These are phyloP conservation scores for Eucalyptus dawsonii DNA, from an alignment of 345 rosid species.

Conservation along the genomic window DNA sequence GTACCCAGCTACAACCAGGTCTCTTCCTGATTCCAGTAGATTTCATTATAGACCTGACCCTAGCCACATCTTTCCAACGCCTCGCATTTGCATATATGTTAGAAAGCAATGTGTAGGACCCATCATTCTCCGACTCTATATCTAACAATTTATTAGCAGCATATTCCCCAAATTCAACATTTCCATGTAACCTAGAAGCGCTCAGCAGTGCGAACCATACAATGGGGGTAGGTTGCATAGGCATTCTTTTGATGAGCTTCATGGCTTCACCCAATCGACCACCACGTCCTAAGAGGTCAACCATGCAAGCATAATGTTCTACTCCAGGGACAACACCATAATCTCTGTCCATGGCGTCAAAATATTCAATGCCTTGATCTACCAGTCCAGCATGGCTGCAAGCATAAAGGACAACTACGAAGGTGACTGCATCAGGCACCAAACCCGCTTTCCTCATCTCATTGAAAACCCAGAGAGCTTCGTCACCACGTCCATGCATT, in stretches of 20 bases:
- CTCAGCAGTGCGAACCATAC: constrained; percentile 74
- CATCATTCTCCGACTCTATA: constrained; percentile 48
- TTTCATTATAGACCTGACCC: constrained; percentile 61
- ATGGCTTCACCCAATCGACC: constrained; percentile 50
- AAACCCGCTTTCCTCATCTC: constrained; percentile 50
- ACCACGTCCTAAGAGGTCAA: constrained; percentile 79
- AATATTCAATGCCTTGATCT: constrained; percentile 57
- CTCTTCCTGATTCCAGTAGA: constrained; percentile 52
- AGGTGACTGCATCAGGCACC: constrained; percentile 52
- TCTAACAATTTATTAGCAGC: constrained; percentile 38
- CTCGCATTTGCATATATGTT: constrained; percentile 74
- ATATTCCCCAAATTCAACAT: constrained; percentile 74
- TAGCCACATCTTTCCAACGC: constrained; percentile 81
- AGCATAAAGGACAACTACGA: constrained; percentile 69
- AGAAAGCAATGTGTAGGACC: constrained; percentile 68
- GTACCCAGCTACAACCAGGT: constrained; percentile 91
- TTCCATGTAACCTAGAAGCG: constrained; percentile 60
- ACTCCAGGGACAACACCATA: constrained; percentile 41
- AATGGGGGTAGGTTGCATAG: constrained; percentile 52
- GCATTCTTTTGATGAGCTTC: constrained; percentile 54
- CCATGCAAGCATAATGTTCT: constrained; percentile 79
- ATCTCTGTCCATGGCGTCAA: constrained; percentile 37
- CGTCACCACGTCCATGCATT: constrained; percentile 73
- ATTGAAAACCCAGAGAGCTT: constrained; percentile 41
- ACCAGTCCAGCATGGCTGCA: constrained; percentile 89